These are phyloP conservation scores for Symbiodinium natans DNA, from an alignment of 73 alveolate genomes.

Conservation along the genomic window DNA sequence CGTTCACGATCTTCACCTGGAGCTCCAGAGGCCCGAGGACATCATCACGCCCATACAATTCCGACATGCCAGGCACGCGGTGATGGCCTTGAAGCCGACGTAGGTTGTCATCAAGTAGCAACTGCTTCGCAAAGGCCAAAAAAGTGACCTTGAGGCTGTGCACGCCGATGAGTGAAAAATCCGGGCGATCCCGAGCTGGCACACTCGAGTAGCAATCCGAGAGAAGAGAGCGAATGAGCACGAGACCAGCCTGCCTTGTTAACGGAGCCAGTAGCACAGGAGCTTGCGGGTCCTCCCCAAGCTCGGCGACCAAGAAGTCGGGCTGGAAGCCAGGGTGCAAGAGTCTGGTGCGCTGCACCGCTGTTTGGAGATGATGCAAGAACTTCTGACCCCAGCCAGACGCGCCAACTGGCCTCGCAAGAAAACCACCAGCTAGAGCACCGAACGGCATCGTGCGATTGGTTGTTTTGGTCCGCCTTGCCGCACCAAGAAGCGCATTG, in stretches of 20 bases:
- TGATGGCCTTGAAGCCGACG: background rate
- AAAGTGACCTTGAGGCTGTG: background rate
- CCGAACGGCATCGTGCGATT: background rate
- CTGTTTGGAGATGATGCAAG: background rate
- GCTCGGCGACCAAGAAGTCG: background rate
- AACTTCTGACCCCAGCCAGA: background rate
- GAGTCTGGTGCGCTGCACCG: background rate
- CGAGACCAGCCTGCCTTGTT: background rate
- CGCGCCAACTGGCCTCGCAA: background rate
- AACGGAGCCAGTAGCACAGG: background rate
- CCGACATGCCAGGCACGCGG: background rate
- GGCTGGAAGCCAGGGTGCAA: background rate
- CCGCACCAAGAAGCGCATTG: background rate
- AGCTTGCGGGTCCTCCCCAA: background rate
- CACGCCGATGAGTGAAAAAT: background rate
- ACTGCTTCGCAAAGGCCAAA: background rate
- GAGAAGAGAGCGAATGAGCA: background rate
- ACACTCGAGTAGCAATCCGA: background rate
- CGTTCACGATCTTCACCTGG: background rate
- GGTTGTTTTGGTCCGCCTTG: background rate
- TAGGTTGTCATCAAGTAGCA: background rate
- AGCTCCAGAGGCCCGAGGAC: background rate
- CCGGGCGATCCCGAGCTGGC: background rate
- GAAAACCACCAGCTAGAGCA: background rate
- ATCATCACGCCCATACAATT: background rate